Evolutionary conservation across 495 filamentous ascomycete species (phyloP), one percentile per base, ranked within the genome.

Genomic region (Podospora appendiculata): DNA sequence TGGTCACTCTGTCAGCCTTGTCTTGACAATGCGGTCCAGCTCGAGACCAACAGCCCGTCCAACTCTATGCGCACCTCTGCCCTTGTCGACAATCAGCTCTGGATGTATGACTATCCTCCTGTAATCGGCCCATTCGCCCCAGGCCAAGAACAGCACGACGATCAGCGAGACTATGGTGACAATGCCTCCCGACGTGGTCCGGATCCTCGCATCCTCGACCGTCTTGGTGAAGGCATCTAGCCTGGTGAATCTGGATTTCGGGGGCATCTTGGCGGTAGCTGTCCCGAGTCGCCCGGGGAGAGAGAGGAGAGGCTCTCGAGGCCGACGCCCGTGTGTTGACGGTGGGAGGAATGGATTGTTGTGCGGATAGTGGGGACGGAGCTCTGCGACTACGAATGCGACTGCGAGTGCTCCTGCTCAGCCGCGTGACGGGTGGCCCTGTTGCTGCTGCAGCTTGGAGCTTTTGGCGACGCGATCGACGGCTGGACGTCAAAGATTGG

Each of bases 181-280:
- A 54, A 97, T 83, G 59, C 93, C 93, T 46, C 93, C 93, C 11
- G 89, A 93, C 11, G 94, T 97, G n/a, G 93, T 98, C 61, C 94
- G 87, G 68, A 97, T 81, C 54, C 94, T 82, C 55, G 93, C 93
- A 84, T 98, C 93, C 64, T 97, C 94, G 43, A 98, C 93, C 36
- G 93, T 98, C 70, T 98, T 98, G 36, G 90, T 93, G 68, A 98
- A 98, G 73, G 93, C 93, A 68, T 98, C 93, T 42, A 98, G 86
- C 75, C 88, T 86, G 44, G 88, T 95, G 66, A 98, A 95, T 66
- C 93, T 86, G 58, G 89, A 94, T 63, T 85, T 85, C 34, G 78
- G 61, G 54, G 82, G 68, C 81, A 85, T 85, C 35, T 58, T 70
- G 34, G 43, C 25, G 16, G 44, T 46, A 25, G 18, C 13, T 13